Percentiles rank a stretch among this genome's conserved stretches.
Conservation (phyloP, 768 basidiomycete genomes). For the Mycena vitilis region DNA sequence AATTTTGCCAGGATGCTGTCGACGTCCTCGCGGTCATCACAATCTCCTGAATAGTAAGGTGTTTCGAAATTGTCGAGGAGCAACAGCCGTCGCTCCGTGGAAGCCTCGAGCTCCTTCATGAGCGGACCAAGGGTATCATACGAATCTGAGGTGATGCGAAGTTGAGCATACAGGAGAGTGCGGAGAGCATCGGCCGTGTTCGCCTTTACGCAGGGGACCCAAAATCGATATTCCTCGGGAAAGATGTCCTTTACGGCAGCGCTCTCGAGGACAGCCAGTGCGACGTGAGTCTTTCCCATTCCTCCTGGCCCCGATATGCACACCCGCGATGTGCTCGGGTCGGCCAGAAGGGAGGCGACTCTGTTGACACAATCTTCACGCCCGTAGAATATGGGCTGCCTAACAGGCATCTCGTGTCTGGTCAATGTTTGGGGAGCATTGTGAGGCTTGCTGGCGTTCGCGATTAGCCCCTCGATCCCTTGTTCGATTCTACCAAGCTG, state of each 20-base stretch:
- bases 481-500: neutral
- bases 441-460: neutral
- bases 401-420: neutral
- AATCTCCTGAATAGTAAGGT: neutral
- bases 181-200: neutral
- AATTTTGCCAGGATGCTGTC: neutral
- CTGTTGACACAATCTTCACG: neutral
- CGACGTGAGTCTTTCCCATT: neutral
- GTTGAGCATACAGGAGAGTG: neutral
- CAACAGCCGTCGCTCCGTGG: neutral
- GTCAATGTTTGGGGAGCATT: neutral
- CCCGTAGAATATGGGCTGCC: neutral
- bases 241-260: neutral
- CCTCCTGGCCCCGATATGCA: neutral
- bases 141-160: neutral
- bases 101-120: neutral
- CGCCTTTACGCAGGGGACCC: neutral
- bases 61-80: neutral
- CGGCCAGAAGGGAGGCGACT: neutral
- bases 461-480: neutral
- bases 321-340: neutral
- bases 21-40: no score
- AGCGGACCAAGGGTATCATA: neutral
- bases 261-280: neutral
- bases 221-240: neutral